Evolutionary conservation across 2,329 filamentous ascomycete species (phyloP).

Genomic region (Penicillium carneum): DNA sequence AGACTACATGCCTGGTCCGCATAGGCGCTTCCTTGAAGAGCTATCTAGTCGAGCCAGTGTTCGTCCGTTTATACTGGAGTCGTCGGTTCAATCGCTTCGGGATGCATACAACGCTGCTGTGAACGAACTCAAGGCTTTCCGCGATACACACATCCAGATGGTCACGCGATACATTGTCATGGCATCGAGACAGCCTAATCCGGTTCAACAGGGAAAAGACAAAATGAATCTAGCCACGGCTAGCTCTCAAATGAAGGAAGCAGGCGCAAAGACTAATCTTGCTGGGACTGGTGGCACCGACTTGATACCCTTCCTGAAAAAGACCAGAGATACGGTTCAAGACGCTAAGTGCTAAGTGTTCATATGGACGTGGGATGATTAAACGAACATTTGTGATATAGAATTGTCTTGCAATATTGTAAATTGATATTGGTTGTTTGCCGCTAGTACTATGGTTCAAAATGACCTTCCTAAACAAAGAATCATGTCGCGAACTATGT

Average conservation of each 20-base stretch:
- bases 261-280: conserved; percentile 47
- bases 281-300: conserved; percentile 62
- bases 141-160: conserved; percentile 61
- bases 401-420: conserved; percentile 7
- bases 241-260: conserved; percentile 49
- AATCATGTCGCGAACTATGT: background rate
- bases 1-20: conserved; percentile 62
- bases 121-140: conserved; percentile 55
- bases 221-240: conserved; percentile 56
- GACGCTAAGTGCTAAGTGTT: conserved; percentile 46
- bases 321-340: conserved; percentile 60
- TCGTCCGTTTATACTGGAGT: conserved; percentile 53
- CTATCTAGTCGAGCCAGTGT: conserved; percentile 57
- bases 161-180: conserved; percentile 63
- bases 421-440: conserved; percentile 1
- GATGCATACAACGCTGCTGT: conserved; percentile 58
- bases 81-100: conserved; percentile 42
- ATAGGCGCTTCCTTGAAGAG: conserved; percentile 59
- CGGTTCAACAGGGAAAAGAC: conserved; percentile 20
- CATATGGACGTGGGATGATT: background rate
- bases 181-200: conserved; percentile 41
- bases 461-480: background rate
- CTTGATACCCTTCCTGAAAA: conserved; percentile 61
- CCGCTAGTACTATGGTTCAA: background rate
- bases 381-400: conserved; percentile 8